phyloP scores from a whole-genome alignment of 1,139 yeast genomes.

The Scheffersomyces segobiensis region DNA sequence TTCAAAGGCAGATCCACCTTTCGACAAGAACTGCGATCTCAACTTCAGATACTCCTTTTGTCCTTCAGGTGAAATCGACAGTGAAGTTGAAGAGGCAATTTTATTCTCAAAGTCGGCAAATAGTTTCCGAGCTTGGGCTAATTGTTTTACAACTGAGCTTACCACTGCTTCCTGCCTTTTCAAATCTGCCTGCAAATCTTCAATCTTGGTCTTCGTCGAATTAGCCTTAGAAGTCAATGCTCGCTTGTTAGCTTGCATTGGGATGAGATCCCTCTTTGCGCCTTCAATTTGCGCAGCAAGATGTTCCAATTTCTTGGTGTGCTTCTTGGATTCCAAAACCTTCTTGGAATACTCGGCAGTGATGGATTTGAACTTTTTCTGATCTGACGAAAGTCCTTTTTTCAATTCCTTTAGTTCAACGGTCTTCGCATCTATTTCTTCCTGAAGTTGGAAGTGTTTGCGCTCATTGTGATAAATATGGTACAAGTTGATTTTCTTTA shows the following conservation, averaged over 20 bases:
- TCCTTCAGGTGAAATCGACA: constrained; percentile 49
- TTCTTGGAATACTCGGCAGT: constrained; percentile 50
- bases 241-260: constrained; percentile 55
- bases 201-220: constrained; percentile 51
- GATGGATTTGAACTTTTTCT: constrained; percentile 27
- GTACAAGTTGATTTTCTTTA: constrained; percentile 58
- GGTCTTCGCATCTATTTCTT: constrained; percentile 24
- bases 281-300: constrained; percentile 43
- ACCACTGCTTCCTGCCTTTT: constrained; percentile 51
- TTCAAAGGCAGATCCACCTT: constrained; percentile 61
- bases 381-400: constrained; percentile 21
- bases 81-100: constrained; percentile 25
- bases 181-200: constrained; percentile 54
- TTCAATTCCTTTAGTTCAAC: constrained; percentile 31
- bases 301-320: constrained; percentile 38
- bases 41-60: constrained; percentile 60
- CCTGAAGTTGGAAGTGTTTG: constrained; percentile 35
- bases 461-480: constrained; percentile 66
- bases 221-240: constrained; percentile 49
- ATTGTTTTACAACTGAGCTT: constrained; percentile 44
- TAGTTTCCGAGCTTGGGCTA: constrained; percentile 47
- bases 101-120: constrained; percentile 43
- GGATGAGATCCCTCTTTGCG: constrained; percentile 52
- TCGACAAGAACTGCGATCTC: constrained; percentile 56
- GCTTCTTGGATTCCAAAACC: constrained; percentile 42